These are phyloP conservation scores for Sutorius australiensis DNA, from an alignment of 768 basidiomycete genomes.

Conservation along the genomic window DNA sequence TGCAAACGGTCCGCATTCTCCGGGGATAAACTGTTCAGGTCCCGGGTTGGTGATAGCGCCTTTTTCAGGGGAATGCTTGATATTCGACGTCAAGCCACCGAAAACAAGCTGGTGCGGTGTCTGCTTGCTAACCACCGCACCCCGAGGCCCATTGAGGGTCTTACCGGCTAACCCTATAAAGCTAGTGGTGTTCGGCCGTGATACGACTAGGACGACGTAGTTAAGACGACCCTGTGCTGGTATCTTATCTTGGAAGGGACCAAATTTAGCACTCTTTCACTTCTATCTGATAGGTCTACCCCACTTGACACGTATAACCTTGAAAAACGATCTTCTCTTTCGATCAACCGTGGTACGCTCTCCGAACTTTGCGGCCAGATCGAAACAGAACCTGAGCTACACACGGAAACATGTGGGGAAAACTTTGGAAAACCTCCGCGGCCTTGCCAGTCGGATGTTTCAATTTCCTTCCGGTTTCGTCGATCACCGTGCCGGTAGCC, in stretches of 20 bases:
- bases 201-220: too few relatives aligned
- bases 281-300: too few relatives aligned
- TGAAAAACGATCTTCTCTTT: too few relatives aligned
- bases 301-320: not conserved
- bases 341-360: too few relatives aligned
- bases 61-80: not conserved
- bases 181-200: not conserved
- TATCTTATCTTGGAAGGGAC: not conserved
- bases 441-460: too few relatives aligned
- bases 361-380: not conserved
- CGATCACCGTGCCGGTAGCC: conserved; percentile 1
- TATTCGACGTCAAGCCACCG: not conserved
- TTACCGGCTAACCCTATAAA: conserved; percentile 6
- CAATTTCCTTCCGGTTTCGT: not conserved
- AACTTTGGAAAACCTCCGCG: not conserved
- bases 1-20: not conserved
- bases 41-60: not conserved
- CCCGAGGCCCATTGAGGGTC: not conserved
- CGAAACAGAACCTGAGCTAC: not conserved
- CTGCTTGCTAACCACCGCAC: not conserved
- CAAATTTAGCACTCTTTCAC: not conserved
- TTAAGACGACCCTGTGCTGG: not conserved
- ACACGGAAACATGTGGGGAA: not conserved
- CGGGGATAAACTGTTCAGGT: not conserved
- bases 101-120: not conserved